Percentiles rank a stretch among this genome's conserved stretches.
These are phyloP conservation scores for Fremontodendron californicum DNA, from an alignment of 345 rosid genomes.

Conservation along the genomic window DNA sequence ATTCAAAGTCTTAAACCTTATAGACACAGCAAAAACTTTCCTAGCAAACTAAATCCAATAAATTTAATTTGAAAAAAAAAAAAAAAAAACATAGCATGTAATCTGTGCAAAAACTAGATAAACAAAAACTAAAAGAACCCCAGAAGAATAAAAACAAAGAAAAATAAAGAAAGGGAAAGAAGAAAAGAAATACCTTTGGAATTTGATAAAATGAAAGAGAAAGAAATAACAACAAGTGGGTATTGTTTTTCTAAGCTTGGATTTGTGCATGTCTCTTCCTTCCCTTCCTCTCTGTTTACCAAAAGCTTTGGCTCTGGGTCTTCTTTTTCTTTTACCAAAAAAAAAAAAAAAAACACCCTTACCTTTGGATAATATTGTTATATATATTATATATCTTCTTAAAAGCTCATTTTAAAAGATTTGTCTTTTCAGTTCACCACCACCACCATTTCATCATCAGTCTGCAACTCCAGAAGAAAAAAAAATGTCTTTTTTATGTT, in stretches of 20 bases:
- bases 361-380: neutral
- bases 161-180: neutral
- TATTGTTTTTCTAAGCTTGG: slow-evolving; percentile 5
- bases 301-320: neutral
- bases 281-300: neutral
- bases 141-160: slow-evolving; percentile 4
- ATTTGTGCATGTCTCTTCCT: slow-evolving; percentile 18
- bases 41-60: neutral
- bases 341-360: neutral
- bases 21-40: neutral
- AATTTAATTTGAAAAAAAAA: neutral
- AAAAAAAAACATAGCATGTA: too few relatives aligned
- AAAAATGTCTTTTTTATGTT: neutral
- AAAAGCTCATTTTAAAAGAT: neutral
- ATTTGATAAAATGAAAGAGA: neutral
- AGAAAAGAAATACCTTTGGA: neutral
- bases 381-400: too few relatives aligned
- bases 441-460: neutral
- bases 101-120: neutral
- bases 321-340: neutral
- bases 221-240: neutral
- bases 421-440: slow-evolving; percentile 1
- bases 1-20: neutral
- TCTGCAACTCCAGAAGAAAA: too few relatives aligned
- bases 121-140: neutral